A percentile compares a stretch with the other conserved stretches of the same genome.
These are phyloP conservation scores for Monascus purpureus DNA, from an alignment of 495 filamentous ascomycete species.

Conservation along the genomic window DNA sequence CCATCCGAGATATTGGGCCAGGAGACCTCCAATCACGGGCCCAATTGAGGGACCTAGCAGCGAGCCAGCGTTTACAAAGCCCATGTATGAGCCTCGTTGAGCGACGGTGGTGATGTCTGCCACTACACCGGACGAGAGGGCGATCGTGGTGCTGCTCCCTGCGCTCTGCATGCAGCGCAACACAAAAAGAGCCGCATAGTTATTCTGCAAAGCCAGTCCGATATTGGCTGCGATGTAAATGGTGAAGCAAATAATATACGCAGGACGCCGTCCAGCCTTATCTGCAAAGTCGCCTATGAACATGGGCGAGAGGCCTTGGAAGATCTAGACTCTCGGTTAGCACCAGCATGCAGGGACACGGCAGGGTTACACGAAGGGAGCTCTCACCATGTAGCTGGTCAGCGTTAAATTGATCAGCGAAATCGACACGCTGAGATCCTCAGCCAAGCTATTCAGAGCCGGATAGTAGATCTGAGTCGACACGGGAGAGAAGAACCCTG, in stretches of 20 bases:
- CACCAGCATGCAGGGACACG: neutral
- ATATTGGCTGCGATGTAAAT: slow-evolving; percentile 36
- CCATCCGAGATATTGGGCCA: slow-evolving; percentile 56
- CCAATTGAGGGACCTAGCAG: slow-evolving; percentile 37
- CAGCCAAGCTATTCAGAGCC: slow-evolving; percentile 16
- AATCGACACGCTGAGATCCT: slow-evolving; percentile 12
- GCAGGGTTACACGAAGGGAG: neutral
- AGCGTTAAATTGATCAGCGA: slow-evolving; percentile 27
- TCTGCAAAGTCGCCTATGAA: slow-evolving; percentile 37
- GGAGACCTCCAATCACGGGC: slow-evolving; percentile 50
- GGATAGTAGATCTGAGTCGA: slow-evolving; percentile 28
- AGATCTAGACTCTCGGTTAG: slow-evolving; percentile 15
- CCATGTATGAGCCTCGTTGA: slow-evolving; percentile 33
- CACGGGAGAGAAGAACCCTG: slow-evolving; percentile 19
- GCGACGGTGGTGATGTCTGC: slow-evolving; percentile 24
- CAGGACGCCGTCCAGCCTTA: slow-evolving; percentile 30
- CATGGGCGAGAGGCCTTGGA: slow-evolving; percentile 36
- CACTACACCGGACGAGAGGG: slow-evolving; percentile 26
- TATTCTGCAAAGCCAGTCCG: slow-evolving; percentile 31
- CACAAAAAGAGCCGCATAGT: slow-evolving; percentile 32
- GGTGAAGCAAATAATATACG: slow-evolving; percentile 30
- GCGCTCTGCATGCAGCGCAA: slow-evolving; percentile 36
- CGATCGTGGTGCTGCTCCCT: slow-evolving; percentile 32
- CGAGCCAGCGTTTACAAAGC: slow-evolving; percentile 16
- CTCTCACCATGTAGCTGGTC: slow-evolving; percentile 22